Conservation (phyloP, 2,329 filamentous ascomycete species). For the Pyrenophora tritici-repentis region DNA sequence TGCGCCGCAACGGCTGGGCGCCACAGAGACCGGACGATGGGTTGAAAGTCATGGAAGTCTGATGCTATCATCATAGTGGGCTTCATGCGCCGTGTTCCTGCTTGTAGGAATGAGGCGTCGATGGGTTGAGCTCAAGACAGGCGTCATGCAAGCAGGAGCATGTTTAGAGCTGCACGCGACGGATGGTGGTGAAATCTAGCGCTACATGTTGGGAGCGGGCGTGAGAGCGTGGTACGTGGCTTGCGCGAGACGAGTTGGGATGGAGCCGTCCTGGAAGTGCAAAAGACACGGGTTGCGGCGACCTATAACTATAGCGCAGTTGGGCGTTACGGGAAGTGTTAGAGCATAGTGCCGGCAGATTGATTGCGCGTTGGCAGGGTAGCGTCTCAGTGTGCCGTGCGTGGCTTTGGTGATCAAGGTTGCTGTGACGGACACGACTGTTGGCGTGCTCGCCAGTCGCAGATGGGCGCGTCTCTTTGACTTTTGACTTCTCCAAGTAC, state of each 20-base stretch:
- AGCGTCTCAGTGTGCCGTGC: conserved; percentile 16
- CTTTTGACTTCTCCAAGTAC: too few species aligned
- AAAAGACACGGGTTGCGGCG: conserved; percentile 57
- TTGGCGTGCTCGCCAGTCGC: too few species aligned
- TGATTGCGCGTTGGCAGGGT: conserved; percentile 21
- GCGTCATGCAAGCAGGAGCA: conserved; percentile 47
- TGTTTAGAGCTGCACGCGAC: conserved; percentile 27
- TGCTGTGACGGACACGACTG: conserved; percentile 13
- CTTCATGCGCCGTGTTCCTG: too few species aligned
- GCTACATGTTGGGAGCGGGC: conserved; percentile 42
- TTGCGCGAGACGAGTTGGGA: conserved; percentile 54
- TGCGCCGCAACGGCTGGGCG: too few species aligned
- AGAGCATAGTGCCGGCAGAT: conserved; percentile 32
- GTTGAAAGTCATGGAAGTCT: too few species aligned
- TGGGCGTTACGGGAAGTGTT: conserved; percentile 27
- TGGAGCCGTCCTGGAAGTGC: conserved; percentile 55
- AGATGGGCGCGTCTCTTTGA: too few species aligned
- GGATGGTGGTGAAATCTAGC: conserved; percentile 46
- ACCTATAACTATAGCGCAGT: conserved; percentile 34
- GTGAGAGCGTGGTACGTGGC: conserved; percentile 46
- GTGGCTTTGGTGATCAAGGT: conserved; percentile 23
- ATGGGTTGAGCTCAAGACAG: conserved; percentile 52
- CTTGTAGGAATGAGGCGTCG: conserved; percentile 46
- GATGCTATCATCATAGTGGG: too few species aligned
- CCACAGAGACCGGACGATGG: too few species aligned